Base-by-base conservation (phyloP, 1,139 yeast species). In the Yamadazyma diddensiae region DNA sequence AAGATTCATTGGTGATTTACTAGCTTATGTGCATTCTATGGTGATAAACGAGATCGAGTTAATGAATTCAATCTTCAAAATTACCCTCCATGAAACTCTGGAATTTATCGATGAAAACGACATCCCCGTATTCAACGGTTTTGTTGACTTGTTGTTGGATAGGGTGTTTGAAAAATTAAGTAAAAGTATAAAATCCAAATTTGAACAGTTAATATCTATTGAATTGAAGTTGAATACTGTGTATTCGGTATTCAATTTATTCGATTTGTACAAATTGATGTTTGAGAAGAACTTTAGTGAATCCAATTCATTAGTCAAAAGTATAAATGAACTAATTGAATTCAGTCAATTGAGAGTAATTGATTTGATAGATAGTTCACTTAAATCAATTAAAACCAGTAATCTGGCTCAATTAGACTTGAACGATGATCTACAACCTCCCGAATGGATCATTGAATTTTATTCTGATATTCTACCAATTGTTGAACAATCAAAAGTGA, bases 11-110 rank as follows among this genome's bases (percentile, higher is more conserved):
- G 95, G 97, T 17, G 97, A 88, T 53, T 71, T 92, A 20, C 62
- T 92, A 28, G 98, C 98, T 1, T 85, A 86, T 62, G 72, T 90
- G 10, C 97, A 94, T 51, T 77, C 94, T 0, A 73, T 87, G n/a
- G 80, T 90, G 21, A 95, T 88, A 4, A 85, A 86, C 55, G 98
- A 94, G 55, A 71, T 79, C 23, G 98, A 94, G 52, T 70, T 82
- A 22, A 70, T 92, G 11, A 70, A 72, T 6, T 70, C 57, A 24
- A 55, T 69, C 3, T 65, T 69, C 38, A 49, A 55, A 6, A 34
- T 52, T 6, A n/a, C n/a, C n/a, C n/a, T n/a, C n/a, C n/a, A n/a
- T n/a, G 53, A 49, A 4, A 47, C 47, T 3, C 21, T 11, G 6
- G 42, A 39, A 21, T 27, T 40, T 2, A 10, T 9, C 9, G 5